Conservation (phyloP, 371 early-diverging fungal species). For the Mucor racemosus region DNA sequence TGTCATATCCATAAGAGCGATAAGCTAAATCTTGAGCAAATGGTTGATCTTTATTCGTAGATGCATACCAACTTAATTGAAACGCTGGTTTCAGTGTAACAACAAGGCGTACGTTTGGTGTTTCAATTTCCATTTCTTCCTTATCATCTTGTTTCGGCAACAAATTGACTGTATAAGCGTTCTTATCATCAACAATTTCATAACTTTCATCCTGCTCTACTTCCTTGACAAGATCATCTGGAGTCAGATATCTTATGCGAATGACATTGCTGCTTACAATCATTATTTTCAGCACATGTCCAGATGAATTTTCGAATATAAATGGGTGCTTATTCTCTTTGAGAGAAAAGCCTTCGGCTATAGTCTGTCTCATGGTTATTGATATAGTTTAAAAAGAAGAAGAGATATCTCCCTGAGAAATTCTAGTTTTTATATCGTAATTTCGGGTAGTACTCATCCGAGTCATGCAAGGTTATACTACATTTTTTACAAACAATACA, state of each 20-base stretch:
- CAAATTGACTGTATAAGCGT: background rate
- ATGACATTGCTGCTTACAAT: slow-evolving; percentile 25
- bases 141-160: background rate
- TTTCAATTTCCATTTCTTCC: slow-evolving; percentile 20
- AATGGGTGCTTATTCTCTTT: slow-evolving; percentile 30
- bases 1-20: slow-evolving; percentile 55
- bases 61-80: slow-evolving; percentile 29
- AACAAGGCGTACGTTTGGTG: slow-evolving; percentile 22
- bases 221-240: background rate
- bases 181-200: background rate
- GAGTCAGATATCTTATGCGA: slow-evolving; percentile 26
- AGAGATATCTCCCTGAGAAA: background rate
- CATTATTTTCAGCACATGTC: slow-evolving; percentile 25
- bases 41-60: slow-evolving; percentile 19
- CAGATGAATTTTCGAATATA: slow-evolving; percentile 29
- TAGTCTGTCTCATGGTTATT: slow-evolving; percentile 34
- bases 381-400: slow-evolving; percentile 2
- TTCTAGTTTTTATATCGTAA: background rate
- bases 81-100: slow-evolving; percentile 22
- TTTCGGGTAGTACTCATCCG: no score
- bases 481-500: no score
- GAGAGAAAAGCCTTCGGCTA: slow-evolving; percentile 33
- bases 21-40: slow-evolving; percentile 59
- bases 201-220: background rate
- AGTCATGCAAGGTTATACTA: no score